A percentile compares a stretch with the other conserved stretches of the same genome.
Evolutionary conservation across 768 basidiomycete genomes (phyloP).

Genomic region (Sutorius australiensis): DNA sequence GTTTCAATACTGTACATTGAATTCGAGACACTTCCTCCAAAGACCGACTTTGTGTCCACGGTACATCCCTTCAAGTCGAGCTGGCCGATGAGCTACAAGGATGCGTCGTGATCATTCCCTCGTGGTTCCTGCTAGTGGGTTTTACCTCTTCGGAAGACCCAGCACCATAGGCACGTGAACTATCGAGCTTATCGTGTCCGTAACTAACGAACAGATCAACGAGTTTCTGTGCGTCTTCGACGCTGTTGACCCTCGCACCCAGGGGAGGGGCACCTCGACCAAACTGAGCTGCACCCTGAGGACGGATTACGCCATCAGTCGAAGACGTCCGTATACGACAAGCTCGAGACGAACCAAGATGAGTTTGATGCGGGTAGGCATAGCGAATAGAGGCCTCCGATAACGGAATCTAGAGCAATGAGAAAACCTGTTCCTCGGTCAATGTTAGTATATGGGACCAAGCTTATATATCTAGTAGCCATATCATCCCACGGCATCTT

Average conservation of each 20-base stretch:
- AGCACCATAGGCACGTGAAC: conserved; percentile 7
- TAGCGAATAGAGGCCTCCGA: neutral
- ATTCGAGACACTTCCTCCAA: neutral
- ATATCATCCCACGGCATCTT: neutral
- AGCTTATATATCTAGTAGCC: neutral
- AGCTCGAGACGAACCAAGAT: neutral
- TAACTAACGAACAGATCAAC: conserved; percentile 16
- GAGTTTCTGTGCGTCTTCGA: conserved; percentile 17
- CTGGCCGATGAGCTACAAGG: conserved; percentile 9
- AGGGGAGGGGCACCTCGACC: conserved; percentile 6
- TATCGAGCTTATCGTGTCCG: conserved; percentile 14
- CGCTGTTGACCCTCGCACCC: conserved; percentile 10
- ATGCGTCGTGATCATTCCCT: neutral
- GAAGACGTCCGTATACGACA: neutral
- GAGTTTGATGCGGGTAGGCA: conserved; percentile 7
- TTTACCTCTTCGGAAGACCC: conserved; percentile 15
- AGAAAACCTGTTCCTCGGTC: neutral
- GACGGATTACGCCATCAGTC: neutral
- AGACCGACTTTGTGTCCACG: conserved; percentile 20
- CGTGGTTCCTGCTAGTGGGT: too few relatives aligned
- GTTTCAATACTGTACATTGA: neutral
- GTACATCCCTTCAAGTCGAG: conserved; percentile 17
- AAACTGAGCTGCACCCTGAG: conserved; percentile 17
- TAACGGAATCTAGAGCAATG: neutral
- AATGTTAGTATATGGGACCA: neutral